phyloP scores from a whole-genome alignment of 352 stramenopile species.

The Hyphochytrium catenoides region DNA sequence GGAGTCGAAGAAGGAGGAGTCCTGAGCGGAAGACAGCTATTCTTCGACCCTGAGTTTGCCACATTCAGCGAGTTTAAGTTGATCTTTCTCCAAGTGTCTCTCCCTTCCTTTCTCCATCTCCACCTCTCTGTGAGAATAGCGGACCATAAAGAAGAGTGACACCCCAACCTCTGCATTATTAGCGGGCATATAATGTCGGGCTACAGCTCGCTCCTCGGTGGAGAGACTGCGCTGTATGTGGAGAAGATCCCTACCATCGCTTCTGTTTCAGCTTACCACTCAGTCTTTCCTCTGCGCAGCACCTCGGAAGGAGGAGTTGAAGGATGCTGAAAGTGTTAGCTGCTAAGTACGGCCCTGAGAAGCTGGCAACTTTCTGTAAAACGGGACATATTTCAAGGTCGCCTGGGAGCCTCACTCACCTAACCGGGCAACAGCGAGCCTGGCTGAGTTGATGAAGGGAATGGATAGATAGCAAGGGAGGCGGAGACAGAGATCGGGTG shows the following conservation, averaged over 20 bases:
- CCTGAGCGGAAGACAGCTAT: slow-evolving; percentile 29
- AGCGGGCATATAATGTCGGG: neutral
- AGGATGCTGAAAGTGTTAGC: neutral
- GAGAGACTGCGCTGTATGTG: slow-evolving; percentile 8
- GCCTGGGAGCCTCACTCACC: neutral
- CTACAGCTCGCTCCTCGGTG: slow-evolving; percentile 5
- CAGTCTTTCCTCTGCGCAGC: neutral
- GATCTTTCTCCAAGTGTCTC: slow-evolving; percentile 11
- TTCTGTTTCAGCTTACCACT: slow-evolving; percentile 1
- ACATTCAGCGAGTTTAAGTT: slow-evolving; percentile 39
- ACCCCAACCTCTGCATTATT: neutral
- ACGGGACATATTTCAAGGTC: neutral
- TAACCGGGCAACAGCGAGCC: too few species aligned
- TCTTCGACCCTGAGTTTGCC: slow-evolving; percentile 48
- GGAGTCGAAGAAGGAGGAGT: slow-evolving; percentile 12
- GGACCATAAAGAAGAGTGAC: slow-evolving; percentile 8
- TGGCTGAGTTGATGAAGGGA: too few species aligned
- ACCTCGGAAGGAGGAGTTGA: neutral
- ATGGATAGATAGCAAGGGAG: too few species aligned
- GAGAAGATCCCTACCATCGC: slow-evolving; percentile 3
- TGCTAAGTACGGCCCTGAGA: neutral
- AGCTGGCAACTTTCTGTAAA: neutral
- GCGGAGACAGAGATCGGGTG: too few species aligned
- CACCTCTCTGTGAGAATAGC: too few species aligned
- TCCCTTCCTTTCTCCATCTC: slow-evolving; percentile 10